phyloP scores from a whole-genome alignment of 108 stramenopile genomes.

The Fragilariopsis cylindrus region DNA sequence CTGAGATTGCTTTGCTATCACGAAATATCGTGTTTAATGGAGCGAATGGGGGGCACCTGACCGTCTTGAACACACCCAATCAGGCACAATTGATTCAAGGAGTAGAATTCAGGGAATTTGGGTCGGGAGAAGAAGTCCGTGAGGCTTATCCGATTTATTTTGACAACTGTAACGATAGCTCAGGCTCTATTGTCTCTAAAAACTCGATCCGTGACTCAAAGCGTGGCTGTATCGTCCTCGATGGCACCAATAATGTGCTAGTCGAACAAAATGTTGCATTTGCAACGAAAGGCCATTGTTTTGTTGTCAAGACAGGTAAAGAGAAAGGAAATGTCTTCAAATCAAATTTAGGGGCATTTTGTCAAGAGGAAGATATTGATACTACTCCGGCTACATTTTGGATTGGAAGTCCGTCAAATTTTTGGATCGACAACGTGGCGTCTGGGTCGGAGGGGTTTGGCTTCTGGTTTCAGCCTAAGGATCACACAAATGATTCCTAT shows the following conservation, averaged over 20 bases:
- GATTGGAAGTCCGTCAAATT: slow-evolving; percentile 21
- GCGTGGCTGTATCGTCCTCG: slow-evolving; percentile 60
- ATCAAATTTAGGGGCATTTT: slow-evolving; percentile 38
- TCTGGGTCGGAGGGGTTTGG: slow-evolving; percentile 28
- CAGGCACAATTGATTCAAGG: slow-evolving; percentile 59
- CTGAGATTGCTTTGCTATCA: slow-evolving; percentile 60
- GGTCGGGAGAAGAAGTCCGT: slow-evolving; percentile 38
- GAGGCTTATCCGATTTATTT: slow-evolving; percentile 64
- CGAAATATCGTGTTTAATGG: slow-evolving; percentile 69
- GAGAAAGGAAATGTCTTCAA: slow-evolving; percentile 38
- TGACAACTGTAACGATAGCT: slow-evolving; percentile 41
- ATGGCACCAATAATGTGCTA: slow-evolving; percentile 51
- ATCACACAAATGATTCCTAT: neutral
- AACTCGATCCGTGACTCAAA: slow-evolving; percentile 63
- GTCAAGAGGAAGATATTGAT: slow-evolving; percentile 16
- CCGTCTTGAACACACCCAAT: slow-evolving; percentile 57
- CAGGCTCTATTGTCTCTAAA: slow-evolving; percentile 46
- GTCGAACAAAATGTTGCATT: slow-evolving; percentile 60
- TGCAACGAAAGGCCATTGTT: slow-evolving; percentile 48
- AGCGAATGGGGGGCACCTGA: slow-evolving; percentile 49
- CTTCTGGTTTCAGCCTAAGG: slow-evolving; percentile 37
- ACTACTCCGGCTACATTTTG: slow-evolving; percentile 26
- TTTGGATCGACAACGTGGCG: slow-evolving; percentile 34
- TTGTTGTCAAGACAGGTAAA: slow-evolving; percentile 36
- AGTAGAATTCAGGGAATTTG: slow-evolving; percentile 55